A percentile compares a stretch with the other conserved stretches of the same genome.
Evolutionary conservation across 75 land plant genomes (phyloP).

Genomic region (Pinus taeda): DNA sequence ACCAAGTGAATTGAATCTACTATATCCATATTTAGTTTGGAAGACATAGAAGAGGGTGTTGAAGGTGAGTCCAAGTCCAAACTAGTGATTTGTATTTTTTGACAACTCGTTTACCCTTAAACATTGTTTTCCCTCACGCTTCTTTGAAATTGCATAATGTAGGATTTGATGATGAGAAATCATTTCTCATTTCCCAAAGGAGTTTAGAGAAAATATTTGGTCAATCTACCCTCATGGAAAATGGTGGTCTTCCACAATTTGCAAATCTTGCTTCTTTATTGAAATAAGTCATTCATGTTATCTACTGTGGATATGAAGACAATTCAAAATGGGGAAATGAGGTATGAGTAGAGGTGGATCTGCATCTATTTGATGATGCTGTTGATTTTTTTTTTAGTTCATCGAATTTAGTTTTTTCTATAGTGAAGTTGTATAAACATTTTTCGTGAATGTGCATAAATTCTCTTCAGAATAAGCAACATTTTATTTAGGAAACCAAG

Average conservation of each 20-base stretch:
- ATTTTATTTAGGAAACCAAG: background rate
- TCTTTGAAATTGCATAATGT: slow-evolving; percentile 13
- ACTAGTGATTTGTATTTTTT: background rate
- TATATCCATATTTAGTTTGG: slow-evolving; percentile 78
- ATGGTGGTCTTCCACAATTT: slow-evolving; percentile 82
- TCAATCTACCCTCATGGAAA: slow-evolving; percentile 85
- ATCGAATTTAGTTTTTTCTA: background rate
- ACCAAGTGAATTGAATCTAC: slow-evolving; percentile 71
- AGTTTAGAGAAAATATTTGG: slow-evolving; percentile 94
- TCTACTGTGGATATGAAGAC: slow-evolving; percentile 98
- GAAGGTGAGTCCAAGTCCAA: slow-evolving; percentile 43
- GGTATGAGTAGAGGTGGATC: slow-evolving; percentile 31
- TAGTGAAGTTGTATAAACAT: background rate
- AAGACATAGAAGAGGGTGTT: slow-evolving; percentile 84
- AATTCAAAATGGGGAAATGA: slow-evolving; percentile 99
- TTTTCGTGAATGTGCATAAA: background rate
- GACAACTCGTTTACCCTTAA: background rate
- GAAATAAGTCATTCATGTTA: slow-evolving; percentile 97
- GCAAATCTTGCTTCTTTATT: slow-evolving; percentile 76
- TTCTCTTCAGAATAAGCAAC: background rate
- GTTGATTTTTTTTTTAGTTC: background rate
- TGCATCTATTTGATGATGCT: background rate
- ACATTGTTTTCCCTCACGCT: background rate
- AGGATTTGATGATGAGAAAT: slow-evolving; percentile 85
- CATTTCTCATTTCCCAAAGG: slow-evolving; percentile 85